Evolutionary conservation across 345 rosid genomes (phyloP), one percentile per base, ranked within the genome.

Genomic region (Populus deltoides): DNA sequence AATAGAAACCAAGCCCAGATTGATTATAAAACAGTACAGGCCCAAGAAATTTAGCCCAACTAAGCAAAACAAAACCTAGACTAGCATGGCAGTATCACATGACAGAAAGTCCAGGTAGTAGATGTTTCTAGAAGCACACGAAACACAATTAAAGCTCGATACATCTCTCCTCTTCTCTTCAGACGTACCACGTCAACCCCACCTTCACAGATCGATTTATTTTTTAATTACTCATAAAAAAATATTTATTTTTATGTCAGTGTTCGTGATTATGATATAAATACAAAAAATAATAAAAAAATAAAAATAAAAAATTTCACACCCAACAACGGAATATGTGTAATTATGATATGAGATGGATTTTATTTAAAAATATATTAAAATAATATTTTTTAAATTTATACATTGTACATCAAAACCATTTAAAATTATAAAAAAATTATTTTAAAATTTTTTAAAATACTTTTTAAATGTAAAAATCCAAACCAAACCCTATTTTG

Each of bases 81-180:
- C 20, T 33, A 10, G 6, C 59, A 53, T 22, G 3, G 2, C 22
- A 18, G 59, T 1, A 53, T 53, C 8, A 0, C 59, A 10, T 10
- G 27, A 10, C 22, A 5, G 35, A 66, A 36, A 67, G 10, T 49
- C 38, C 59, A 72, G 8, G 39, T 38, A 2, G 33, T 71, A 55
- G 85, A 82, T 66, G 45, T 55, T 82, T 82, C 85, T 82, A 78
- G 85, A 82, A 75, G 69, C 47, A 24, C 29, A 24, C 39, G n/a
- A 51, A 20, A 22, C 25, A 4, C 4, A 17, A 38, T 3, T 0
- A 13, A 1, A 16, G 20, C 31, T 76, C 80, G 53, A 63, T 70
- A 67, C 81, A 29, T 25, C 55, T 77, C 84, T 9, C 35, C n/a
- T 9, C 6, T 45, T 3, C 71, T 59, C 9, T 6, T 53, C 59